Evolutionary conservation across 805 yeast species (phyloP), one percentile per base, ranked within the genome.

Genomic region (Wickerhamomyces mucosus): DNA sequence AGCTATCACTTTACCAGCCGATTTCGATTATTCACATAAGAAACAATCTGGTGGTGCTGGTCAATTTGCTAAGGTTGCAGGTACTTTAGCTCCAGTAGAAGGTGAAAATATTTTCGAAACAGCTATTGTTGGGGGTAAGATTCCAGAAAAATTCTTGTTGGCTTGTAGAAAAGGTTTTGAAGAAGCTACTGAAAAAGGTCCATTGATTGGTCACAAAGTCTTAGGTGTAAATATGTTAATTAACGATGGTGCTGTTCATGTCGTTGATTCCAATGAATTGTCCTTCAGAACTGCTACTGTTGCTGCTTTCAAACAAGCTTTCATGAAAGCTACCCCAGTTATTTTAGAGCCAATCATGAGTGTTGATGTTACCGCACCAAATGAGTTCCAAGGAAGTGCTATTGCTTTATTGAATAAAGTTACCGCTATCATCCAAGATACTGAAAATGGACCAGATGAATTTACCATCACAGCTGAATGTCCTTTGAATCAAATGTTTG

Each of bases 21-120:
- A 75, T 11, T 89, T 92, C 52, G 97, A 92, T 56, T 85, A 79
- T 63, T 80, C 95, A 18, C 97, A 89, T 68, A 92, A 92, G 72
- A 89, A 86, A 56, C 99, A 92, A 67, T 73, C 89, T 53, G 99
- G 99, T 60, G 99, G 99, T 73, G 94, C 97, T 43, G 99, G 99
- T 63, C 99, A 92, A 68, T 92, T 77, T 55, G 98, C 95, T 60
- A 78, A 88, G 65, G 96, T 89, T 51, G 80, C 86, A 59, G 97
- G 99, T 55, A 70, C 66, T 35, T 56, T 88, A 61, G 59, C 67
- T 6, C 75, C 86, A 33, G 53, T 72, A 29, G 81, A 71, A 31
- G 76, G 73, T 29, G 74, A 71, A 36, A 88, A 88, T 58, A 63
- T 64, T 45, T 92, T 89, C 59, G 75, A 79, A 51, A 80, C 95